Conservation (phyloP, 495 filamentous ascomycete genomes). For the Ascodesmis nigricans region DNA sequence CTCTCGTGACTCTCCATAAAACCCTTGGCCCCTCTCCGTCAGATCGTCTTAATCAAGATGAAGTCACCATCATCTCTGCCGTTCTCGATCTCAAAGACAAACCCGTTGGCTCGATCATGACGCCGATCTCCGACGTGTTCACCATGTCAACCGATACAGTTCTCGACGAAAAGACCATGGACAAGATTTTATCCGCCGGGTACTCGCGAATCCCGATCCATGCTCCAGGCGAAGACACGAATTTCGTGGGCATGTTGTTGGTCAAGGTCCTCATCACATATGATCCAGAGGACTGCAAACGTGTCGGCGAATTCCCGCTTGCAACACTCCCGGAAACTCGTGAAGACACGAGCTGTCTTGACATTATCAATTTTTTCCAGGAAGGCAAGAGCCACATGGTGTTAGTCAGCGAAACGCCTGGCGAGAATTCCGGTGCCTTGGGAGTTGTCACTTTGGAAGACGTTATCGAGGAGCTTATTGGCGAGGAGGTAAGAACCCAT, state of each 20-base stretch:
- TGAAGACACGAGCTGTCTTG: slow-evolving; percentile 83
- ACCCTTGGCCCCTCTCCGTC: slow-evolving; percentile 59
- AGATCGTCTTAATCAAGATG: slow-evolving; percentile 84
- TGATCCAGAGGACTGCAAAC: slow-evolving; percentile 74
- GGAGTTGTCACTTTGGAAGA: slow-evolving; percentile 93
- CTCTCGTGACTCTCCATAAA: slow-evolving; percentile 78
- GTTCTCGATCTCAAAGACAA: slow-evolving; percentile 94
- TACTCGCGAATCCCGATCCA: slow-evolving; percentile 93
- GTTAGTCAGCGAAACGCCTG: slow-evolving; percentile 71
- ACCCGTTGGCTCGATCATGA: slow-evolving; percentile 86
- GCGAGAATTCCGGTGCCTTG: slow-evolving; percentile 67
- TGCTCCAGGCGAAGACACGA: slow-evolving; percentile 53
- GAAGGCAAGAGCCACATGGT: slow-evolving; percentile 99
- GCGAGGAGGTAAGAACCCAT: slow-evolving; percentile 48
- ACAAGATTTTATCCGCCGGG: slow-evolving; percentile 70
- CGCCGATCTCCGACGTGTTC: slow-evolving; percentile 91
- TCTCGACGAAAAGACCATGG: slow-evolving; percentile 79
- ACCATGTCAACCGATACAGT: slow-evolving; percentile 82
- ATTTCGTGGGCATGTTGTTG: slow-evolving; percentile 91
- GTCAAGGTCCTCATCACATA: slow-evolving; percentile 98
- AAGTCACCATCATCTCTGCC: slow-evolving; percentile 94
- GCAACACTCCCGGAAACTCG: slow-evolving; percentile 88
- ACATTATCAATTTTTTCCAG: slow-evolving; percentile 98
- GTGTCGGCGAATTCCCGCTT: slow-evolving; percentile 70
- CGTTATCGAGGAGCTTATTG: slow-evolving; percentile 94